A percentile compares a stretch with the other conserved stretches of the same genome.
These are phyloP conservation scores for Solanum hybrid DNA, from an alignment of 305 asterid species.

Conservation along the genomic window DNA sequence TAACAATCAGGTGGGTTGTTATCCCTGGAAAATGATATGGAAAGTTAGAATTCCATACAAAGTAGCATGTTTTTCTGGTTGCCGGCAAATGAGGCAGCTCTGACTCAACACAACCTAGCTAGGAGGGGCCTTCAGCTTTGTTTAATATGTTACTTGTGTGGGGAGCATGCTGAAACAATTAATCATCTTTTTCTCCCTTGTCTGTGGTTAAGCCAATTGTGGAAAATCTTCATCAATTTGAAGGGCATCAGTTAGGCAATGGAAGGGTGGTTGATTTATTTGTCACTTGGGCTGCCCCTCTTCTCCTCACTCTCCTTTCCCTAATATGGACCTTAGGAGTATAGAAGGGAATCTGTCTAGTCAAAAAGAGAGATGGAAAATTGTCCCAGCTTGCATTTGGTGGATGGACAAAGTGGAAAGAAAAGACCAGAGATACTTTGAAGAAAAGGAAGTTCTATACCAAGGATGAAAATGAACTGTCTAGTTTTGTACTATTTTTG, in stretches of 20 bases:
- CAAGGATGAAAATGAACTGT: background rate
- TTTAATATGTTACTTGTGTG: background rate
- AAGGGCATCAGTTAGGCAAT: background rate
- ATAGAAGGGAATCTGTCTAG: background rate
- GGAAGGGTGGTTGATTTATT: background rate
- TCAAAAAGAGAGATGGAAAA: background rate
- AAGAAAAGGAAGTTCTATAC: background rate
- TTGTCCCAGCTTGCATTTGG: background rate
- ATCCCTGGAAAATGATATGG: background rate
- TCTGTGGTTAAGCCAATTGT: background rate
- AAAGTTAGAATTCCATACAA: background rate
- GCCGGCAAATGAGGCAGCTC: background rate
- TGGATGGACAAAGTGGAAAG: background rate
- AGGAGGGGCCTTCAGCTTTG: background rate
- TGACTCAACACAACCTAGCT: background rate
- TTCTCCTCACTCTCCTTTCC: background rate
- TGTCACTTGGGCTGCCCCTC: background rate
- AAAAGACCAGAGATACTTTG: background rate
- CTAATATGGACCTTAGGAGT: background rate
- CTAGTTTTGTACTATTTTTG: background rate
- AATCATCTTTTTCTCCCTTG: background rate
- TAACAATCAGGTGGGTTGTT: background rate
- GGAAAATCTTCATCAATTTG: background rate
- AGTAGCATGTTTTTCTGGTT: background rate
- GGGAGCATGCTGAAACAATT: background rate